A percentile compares a stretch with the other conserved stretches of the same genome.
These are phyloP conservation scores for Aspergillus fumigatiaffinis DNA, from an alignment of 2,329 filamentous ascomycete genomes.

Conservation along the genomic window DNA sequence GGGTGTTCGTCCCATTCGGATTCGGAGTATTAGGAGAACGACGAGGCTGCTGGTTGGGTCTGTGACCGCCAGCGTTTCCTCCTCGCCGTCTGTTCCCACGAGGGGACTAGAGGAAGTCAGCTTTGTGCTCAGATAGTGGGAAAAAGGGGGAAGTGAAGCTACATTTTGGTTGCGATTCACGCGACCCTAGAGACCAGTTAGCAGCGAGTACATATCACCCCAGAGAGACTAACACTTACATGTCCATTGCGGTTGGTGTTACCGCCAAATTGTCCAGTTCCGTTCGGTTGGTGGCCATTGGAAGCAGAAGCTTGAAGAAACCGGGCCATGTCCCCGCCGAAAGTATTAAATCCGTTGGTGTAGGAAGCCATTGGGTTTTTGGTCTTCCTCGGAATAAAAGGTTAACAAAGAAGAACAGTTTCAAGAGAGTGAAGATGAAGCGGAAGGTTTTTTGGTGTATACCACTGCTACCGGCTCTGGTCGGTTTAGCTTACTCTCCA, in stretches of 20 bases:
- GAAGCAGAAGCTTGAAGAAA: not conserved
- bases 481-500: conserved; percentile 1
- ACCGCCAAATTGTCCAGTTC: not conserved
- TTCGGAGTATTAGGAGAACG: not conserved
- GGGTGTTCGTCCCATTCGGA: not conserved
- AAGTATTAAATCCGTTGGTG: not conserved
- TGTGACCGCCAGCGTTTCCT: not conserved
- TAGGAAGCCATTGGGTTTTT: conserved; percentile 4
- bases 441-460: not conserved
- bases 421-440: not conserved
- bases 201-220: not conserved
- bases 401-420: not conserved
- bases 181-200: not conserved
- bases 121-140: not conserved
- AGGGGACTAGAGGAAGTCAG: not conserved
- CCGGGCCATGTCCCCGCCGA: not conserved
- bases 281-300: not conserved
- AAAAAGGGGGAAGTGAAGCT: not conserved
- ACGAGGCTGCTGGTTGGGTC: not conserved
- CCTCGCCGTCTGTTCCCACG: not conserved
- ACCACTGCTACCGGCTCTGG: conserved; percentile 1
- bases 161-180: not conserved
- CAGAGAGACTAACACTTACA: not conserved
- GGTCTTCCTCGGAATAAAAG: not conserved
- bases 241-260: not conserved